Base-by-base conservation (phyloP, 2,329 filamentous ascomycete genomes). In the Domatiomyces globalis region DNA sequence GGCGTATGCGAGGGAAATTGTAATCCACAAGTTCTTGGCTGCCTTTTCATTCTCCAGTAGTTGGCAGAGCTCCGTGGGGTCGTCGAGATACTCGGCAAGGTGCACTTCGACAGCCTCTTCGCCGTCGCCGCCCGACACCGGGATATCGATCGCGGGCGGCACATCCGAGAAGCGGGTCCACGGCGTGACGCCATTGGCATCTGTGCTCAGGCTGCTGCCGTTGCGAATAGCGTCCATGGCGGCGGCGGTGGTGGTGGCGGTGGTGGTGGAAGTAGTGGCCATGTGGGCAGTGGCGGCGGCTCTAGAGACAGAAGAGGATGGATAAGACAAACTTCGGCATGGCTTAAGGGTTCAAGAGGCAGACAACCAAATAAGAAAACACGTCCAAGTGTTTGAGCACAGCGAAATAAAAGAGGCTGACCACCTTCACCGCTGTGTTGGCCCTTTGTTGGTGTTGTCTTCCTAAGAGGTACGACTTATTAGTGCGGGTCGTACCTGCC, bases 11-110 rank as follows among this genome's bases (percentile, higher is more conserved):
- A 96, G 76, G 43, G 94, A 86, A 59, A 96, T 92, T n/a, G 87
- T 90, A 75, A 98, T 90, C 94, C 94, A 98, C 61, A 94, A 94
- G 49, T 83, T 87, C 62, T 90, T 88, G 39, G 87, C 84, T 15
- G 88, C 89, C 63, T 84, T 82, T 68, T 98, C 94, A 63, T 92
- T 94, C 71, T 98, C 90, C 57, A 98, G 81, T 48, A 98, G 77
- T 27, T 87, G 92, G 67, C 92, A 98, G 4, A 98, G 78, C 71
- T 98, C 92, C 46, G 86, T 95, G 18, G 87, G 87, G 65, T 96
- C 92, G 66, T 96, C 92, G 54, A 89, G 80, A 42, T 95, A 81
- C 58, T 90, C 87, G 65, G 89, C 84, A 50, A 96, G 80, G 65
- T 94, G 87, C 63, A 98, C 87, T 71, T 96, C 92, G 67, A 98